Evolutionary conservation across 2,329 filamentous ascomycete species (phyloP).

Genomic region (Penicillium sp.): DNA sequence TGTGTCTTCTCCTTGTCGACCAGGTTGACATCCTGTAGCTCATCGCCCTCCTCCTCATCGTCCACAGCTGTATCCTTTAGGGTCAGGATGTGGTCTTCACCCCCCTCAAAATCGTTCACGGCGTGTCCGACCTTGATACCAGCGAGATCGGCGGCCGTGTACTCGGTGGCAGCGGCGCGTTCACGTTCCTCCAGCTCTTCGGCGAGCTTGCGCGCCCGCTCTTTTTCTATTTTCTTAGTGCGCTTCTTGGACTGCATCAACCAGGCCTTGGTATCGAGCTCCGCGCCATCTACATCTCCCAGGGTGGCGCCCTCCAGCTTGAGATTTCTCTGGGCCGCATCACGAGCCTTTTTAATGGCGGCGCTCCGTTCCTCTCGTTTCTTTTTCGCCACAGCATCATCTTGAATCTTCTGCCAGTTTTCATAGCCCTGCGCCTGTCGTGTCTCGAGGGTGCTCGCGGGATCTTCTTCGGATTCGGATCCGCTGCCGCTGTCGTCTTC

Average conservation of each 20-base stretch:
- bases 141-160: conserved; percentile 82
- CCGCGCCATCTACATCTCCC: conserved; percentile 71
- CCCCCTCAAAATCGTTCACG: conserved; percentile 75
- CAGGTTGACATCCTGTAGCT: conserved; percentile 61
- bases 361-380: conserved; percentile 80
- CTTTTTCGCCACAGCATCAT: conserved; percentile 72
- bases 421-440: conserved; percentile 48
- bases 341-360: conserved; percentile 83
- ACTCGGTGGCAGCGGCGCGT: conserved; percentile 70
- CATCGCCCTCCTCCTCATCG: conserved; percentile 84
- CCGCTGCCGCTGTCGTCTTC: conserved; percentile 44
- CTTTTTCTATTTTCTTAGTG: conserved; percentile 82
- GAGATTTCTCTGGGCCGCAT: conserved; percentile 75
- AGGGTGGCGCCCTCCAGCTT: conserved; percentile 82
- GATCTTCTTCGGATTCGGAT: conserved; percentile 62
- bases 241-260: conserved; percentile 87
- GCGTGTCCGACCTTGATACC: conserved; percentile 94
- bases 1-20: conserved; percentile 48
- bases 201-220: conserved; percentile 70
- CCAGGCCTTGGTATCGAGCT: conserved; percentile 83
- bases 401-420: conserved; percentile 63
- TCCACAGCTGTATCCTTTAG: conserved; percentile 92
- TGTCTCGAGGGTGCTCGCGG: conserved; percentile 80
- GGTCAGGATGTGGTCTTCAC: conserved; percentile 84
- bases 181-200: conserved; percentile 80